phyloP scores from a whole-genome alignment of 1,284 basidiomycete genomes.

The Hortiboletus rubellus region DNA sequence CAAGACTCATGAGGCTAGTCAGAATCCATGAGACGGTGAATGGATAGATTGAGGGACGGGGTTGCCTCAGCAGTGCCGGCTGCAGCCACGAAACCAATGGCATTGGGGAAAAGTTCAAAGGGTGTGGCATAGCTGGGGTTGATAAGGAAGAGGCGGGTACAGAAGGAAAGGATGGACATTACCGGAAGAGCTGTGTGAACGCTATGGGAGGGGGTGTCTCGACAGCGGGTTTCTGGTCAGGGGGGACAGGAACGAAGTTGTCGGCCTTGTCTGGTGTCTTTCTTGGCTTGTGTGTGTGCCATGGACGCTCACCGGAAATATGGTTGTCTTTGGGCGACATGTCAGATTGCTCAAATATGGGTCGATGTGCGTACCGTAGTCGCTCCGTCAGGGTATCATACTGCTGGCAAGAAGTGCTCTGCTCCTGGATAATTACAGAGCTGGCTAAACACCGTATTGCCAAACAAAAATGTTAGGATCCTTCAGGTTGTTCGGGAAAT shows the following conservation, averaged over 20 bases:
- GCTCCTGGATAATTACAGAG: too few relatives aligned
- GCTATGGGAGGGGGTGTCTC: too few relatives aligned
- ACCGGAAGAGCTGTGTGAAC: slow-evolving; percentile 28
- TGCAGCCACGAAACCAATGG: slow-evolving; percentile 70
- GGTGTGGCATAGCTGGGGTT: slow-evolving; percentile 44
- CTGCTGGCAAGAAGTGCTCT: too few relatives aligned
- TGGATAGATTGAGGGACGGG: background rate
- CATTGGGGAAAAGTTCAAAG: slow-evolving; percentile 61
- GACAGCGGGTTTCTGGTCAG: background rate
- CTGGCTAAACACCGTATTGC: too few relatives aligned
- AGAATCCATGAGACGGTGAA: slow-evolving; percentile 3
- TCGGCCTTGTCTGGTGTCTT: slow-evolving; percentile 40
- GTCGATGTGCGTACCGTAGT: too few relatives aligned
- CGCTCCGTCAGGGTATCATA: too few relatives aligned
- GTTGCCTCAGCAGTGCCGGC: slow-evolving; percentile 70
- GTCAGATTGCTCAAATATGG: too few relatives aligned
- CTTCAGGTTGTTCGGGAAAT: too few relatives aligned
- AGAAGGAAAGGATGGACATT: background rate
- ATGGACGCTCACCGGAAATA: background rate
- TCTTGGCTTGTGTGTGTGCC: background rate
- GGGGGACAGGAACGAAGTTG: too few relatives aligned
- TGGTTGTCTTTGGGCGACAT: too few relatives aligned
- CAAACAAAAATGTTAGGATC: too few relatives aligned
- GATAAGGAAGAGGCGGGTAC: background rate
- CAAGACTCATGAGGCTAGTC: slow-evolving; percentile 73